Percentiles rank a stretch among this genome's conserved stretches.
phyloP scores from a whole-genome alignment of 2,329 filamentous ascomycete genomes.

The Aspergillus carbonarius region DNA sequence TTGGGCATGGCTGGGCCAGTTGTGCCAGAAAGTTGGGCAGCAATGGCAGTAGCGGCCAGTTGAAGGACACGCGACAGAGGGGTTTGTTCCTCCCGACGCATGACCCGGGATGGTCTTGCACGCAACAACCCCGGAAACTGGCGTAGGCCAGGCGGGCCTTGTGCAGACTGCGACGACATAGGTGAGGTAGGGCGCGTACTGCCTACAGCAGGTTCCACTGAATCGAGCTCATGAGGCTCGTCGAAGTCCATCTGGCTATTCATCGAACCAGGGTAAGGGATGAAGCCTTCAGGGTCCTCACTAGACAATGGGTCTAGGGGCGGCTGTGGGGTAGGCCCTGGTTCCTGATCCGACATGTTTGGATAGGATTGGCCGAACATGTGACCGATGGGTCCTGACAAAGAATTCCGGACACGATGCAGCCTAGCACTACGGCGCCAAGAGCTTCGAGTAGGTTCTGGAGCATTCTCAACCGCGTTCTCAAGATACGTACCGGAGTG shows the following conservation, averaged over 20 bases:
- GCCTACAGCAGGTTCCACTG: conserved; percentile 40
- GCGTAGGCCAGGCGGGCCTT: conserved; percentile 35
- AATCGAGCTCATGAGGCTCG: conserved; percentile 43
- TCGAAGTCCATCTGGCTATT: conserved; percentile 44
- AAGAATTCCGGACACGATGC: conserved; percentile 44
- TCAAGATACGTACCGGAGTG: conserved; percentile 28
- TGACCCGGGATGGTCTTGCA: conserved; percentile 53
- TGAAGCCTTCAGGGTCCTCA: conserved; percentile 35
- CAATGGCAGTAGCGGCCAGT: conserved; percentile 63
- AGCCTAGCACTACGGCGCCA: conserved; percentile 44
- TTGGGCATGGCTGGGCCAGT: conserved; percentile 56
- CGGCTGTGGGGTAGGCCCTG: conserved; percentile 28
- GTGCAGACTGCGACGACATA: conserved; percentile 27
- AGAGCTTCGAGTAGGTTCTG: conserved; percentile 33
- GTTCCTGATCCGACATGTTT: conserved; percentile 22
- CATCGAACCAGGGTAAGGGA: conserved; percentile 39
- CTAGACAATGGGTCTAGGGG: conserved; percentile 29
- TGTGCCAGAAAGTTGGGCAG: conserved; percentile 63
- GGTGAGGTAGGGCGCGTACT: conserved; percentile 30
- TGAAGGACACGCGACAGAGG: conserved; percentile 62
- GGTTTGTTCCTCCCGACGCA: conserved; percentile 61
- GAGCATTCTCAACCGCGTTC: conserved; percentile 23
- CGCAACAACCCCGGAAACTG: conserved; percentile 47
- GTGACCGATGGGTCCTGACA: conserved; percentile 45
- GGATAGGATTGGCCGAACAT: conserved; percentile 43